Percentiles rank a stretch among this genome's conserved stretches.
Conservation (phyloP, 345 rosid genomes). For the Eucalyptus erythrocorys region DNA sequence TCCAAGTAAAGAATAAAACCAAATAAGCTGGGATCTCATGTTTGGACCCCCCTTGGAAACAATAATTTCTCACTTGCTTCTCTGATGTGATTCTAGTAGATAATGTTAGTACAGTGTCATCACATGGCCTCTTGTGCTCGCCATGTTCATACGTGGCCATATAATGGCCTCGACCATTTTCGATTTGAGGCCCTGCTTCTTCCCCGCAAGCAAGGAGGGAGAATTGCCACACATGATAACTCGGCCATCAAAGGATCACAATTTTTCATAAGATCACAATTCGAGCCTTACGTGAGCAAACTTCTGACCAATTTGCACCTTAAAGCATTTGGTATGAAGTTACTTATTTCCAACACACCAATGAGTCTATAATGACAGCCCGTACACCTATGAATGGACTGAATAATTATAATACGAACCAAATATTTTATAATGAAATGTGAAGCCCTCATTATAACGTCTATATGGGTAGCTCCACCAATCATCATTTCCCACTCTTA, state of each 20-base stretch:
- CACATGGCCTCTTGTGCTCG: neutral
- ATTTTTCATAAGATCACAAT: neutral
- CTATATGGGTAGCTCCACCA: rapidly evolving
- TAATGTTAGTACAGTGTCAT: neutral
- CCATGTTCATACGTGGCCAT: neutral
- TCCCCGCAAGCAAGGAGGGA: neutral
- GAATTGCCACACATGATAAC: neutral
- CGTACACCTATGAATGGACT: rapidly evolving
- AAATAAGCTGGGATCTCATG: neutral
- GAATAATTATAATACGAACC: neutral
- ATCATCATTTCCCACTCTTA: neutral
- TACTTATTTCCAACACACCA: neutral
- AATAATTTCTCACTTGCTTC: neutral
- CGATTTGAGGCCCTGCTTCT: neutral
- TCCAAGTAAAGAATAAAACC: neutral
- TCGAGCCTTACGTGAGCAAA: neutral
- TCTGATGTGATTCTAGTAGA: neutral
- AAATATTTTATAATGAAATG: neutral
- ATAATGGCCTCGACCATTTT: neutral
- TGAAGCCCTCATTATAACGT: neutral
- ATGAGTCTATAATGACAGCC: rapidly evolving
- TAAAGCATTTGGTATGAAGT: neutral
- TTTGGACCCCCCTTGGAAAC: neutral
- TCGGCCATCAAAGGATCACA: neutral
- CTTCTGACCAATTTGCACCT: neutral